Evolutionary conservation across 192 early-diverging fungal genomes (phyloP), one percentile per base, ranked within the genome.

Genomic region (Entophlyctis luteolus): DNA sequence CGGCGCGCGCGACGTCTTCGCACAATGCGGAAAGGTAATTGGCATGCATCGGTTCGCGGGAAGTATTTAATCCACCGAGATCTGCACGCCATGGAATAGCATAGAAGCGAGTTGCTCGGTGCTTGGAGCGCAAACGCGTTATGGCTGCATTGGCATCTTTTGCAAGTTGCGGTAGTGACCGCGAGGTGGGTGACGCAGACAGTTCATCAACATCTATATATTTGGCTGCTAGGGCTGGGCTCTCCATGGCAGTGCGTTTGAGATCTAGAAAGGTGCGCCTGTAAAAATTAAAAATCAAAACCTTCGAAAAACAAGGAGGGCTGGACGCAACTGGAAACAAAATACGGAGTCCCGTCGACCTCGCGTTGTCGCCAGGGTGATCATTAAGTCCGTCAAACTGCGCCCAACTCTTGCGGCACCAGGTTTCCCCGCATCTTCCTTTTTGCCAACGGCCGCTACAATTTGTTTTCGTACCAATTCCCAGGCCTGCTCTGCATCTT

Each of bases 211-310:
- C 31, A 37, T 71, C 70, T 23, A 71, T 62, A 46, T 57, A 71
- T 12, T 16, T 8, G 1, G 36, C 12, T 2, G 70, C 59, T 18
- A 65, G 50, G 4, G 18, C 4, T 5, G 52, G 35, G 47, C 37
- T 71, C 8, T 53, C 37, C 18, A 27, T 42, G 29, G 59, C 59
- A 18, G 33, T 71, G 12, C 70, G 59, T 35, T 71, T 71, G 28
- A 71, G 47, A 45, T 71, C 70, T 23, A 71, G 39, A 8, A 71
- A 34, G 14, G 70, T 71, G 23, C 70, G 70, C 36, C 70, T 70
- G 47, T 25, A 12, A 48, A 52, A 4, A 20, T 25, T 37, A 14
- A 47, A 20, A 10, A 12, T 56, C 55, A 33, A 34, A 16, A 20
- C 22, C 10, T 8, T 52, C 49, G 49, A 20, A 12, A 52, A 25